phyloP scores from a whole-genome alignment of 176 grass and related monocot genomes.

The Paspalum vaginatum region DNA sequence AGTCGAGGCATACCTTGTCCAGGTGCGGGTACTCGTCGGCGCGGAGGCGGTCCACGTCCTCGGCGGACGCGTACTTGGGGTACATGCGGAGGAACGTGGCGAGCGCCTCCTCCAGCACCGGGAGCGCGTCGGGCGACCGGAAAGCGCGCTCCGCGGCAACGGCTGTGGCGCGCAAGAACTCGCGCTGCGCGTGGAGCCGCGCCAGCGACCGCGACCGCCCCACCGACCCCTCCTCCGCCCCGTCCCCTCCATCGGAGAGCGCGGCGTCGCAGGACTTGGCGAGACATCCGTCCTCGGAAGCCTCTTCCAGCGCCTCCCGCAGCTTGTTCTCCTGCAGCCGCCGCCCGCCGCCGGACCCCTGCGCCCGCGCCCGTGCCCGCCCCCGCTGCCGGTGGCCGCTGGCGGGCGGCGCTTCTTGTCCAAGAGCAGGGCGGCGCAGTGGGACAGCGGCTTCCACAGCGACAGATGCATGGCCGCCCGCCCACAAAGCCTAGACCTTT shows the following conservation, averaged over 20 bases:
- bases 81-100: constrained; percentile 95
- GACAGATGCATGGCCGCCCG: constrained; percentile 78
- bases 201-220: constrained; percentile 90
- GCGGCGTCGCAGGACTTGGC: constrained; percentile 79
- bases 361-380: constrained; percentile 42
- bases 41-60: constrained; percentile 78
- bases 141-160: constrained; percentile 84
- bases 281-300: constrained; percentile 87
- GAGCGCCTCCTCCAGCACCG: constrained; percentile 62
- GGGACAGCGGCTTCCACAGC: constrained; percentile 94
- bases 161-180: constrained; percentile 86
- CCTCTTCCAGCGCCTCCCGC: constrained; percentile 95
- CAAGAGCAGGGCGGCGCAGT: constrained; percentile 83
- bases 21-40: constrained; percentile 88
- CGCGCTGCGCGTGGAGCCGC: constrained; percentile 84
- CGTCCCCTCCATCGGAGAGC: constrained; percentile 45
- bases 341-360: constrained; percentile 49
- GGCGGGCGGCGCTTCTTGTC: constrained; percentile 72
- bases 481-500: constrained; percentile 17
- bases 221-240: constrained; percentile 61
- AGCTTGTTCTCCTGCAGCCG: constrained; percentile 91
- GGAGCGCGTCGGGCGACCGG: constrained; percentile 60
- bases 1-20: constrained; percentile 90
- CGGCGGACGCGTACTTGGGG: constrained; percentile 72
- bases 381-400: constrained; percentile 44